phyloP scores from a whole-genome alignment of 225 moss, liverwort and hornwort genomes.

The Physcomitrium patens region DNA sequence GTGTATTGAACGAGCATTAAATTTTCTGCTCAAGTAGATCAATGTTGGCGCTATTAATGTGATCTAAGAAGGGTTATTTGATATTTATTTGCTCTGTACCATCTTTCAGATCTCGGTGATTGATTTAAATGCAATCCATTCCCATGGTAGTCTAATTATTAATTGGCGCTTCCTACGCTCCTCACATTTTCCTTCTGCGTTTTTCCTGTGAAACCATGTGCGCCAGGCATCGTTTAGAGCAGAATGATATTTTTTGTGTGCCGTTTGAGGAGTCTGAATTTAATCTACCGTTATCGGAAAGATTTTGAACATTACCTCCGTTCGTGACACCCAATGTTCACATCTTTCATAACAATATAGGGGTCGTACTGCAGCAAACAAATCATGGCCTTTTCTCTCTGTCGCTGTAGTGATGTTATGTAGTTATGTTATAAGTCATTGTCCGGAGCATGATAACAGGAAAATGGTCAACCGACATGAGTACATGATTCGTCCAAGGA shows the following conservation, averaged over 20 bases:
- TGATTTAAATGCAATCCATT: neutral
- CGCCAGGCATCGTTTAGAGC: conserved; percentile 1
- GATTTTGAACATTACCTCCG: too few species aligned
- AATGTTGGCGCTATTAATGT: neutral
- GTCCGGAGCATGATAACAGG: conserved; percentile 7
- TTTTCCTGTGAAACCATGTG: neutral
- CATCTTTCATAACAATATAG: conserved; percentile 1
- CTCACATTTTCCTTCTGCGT: conserved; percentile 1
- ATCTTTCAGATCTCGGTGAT: neutral
- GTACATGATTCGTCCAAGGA: conserved; percentile 12
- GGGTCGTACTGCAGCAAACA: neutral
- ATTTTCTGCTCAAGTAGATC: neutral
- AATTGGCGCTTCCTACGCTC: too few species aligned
- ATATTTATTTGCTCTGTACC: neutral
- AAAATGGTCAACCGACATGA: conserved; percentile 4
- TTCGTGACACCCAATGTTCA: too few species aligned
- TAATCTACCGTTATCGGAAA: too few species aligned
- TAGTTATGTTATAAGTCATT: neutral
- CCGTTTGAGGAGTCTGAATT: neutral
- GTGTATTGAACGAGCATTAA: neutral
- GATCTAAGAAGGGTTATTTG: conserved; percentile 6
- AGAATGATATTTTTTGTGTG: conserved; percentile 4
- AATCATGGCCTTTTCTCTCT: neutral
- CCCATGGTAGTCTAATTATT: neutral
- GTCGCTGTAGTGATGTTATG: neutral